Evolutionary conservation across 2,329 filamentous ascomycete genomes (phyloP), one percentile per base, ranked within the genome.

Genomic region (Geosmithia putterillii): DNA sequence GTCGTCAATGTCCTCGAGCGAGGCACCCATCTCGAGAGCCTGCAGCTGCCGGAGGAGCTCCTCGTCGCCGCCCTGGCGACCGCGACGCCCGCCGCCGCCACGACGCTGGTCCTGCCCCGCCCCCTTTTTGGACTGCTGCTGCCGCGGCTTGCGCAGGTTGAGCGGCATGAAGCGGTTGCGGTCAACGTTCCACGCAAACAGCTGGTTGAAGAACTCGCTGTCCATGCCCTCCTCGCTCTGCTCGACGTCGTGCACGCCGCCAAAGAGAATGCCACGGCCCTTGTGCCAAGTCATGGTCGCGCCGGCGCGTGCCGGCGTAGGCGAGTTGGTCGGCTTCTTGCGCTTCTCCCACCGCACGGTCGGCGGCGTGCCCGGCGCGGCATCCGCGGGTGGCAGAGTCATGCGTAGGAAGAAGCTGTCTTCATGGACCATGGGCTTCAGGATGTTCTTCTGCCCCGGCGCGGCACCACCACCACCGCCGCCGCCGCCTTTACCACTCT

Each of bases 281-380:
- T 90, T 92, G 65, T 98, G 92, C 59, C 82, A 86, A 0, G 87
- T 79, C 89, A 96, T 96, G 2, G 90, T 96, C 1, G 87, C 80
- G 25, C 92, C 92, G 3, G 88, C 89, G 19, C 92, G 79, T 12
- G 83, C 63, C 5, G 92, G 92, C 49, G 79, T 85, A 0, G 92
- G 92, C 7, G 84, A 68, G 57, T 98, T 98, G 22, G 85, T 86
- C 1, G 92, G 89, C 64, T 83, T 85, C 72, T 96, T 98, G 46
- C 92, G 75, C 49, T 81, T 81, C 64, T 98, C 92, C 92, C 92
- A 98, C 37, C 88, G 76, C 14, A 95, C 76, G 1, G 71, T 74
- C 1, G 88, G 89, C 1, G 77, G 73, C 0, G 81, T 69, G 40
- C 75, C 79, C 1, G 79, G 60, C 0, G 77, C 68, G 0, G 82